Conservation (phyloP, 306 rosid species). For the Amphicarpaea edgeworthii region DNA sequence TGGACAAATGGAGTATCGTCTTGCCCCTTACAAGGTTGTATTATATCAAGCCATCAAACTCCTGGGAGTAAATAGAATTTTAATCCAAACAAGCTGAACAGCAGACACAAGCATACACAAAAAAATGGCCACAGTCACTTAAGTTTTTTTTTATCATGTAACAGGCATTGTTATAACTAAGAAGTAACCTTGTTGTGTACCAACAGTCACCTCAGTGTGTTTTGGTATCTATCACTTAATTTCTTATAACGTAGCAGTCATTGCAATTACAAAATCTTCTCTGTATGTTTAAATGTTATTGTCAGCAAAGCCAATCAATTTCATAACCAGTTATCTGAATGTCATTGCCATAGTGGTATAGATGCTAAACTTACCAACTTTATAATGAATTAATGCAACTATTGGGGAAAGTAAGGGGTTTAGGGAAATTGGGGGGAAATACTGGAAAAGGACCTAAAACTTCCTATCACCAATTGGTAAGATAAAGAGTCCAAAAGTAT, state of each 20-base stretch:
- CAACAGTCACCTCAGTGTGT: neutral
- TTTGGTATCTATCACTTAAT: neutral
- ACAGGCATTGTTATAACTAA: neutral
- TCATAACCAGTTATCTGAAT: constrained; percentile 4
- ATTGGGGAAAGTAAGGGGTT: neutral
- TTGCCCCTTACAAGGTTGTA: neutral
- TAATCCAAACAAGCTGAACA: constrained; percentile 2
- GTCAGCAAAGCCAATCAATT: neutral
- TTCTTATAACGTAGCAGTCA: neutral
- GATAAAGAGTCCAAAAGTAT: neutral
- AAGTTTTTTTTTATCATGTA: neutral
- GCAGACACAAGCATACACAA: neutral
- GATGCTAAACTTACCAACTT: neutral
- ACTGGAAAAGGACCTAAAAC: neutral
- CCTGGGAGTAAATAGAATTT: neutral
- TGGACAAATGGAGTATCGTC: neutral
- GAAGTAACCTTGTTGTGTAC: neutral
- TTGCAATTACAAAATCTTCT: neutral
- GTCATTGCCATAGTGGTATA: neutral
- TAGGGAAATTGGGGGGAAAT: neutral
- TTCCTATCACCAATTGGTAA: neutral
- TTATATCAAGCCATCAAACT: neutral
- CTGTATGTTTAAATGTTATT: neutral
- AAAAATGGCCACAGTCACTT: constrained; percentile 1
- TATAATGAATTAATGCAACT: neutral